A percentile compares a stretch with the other conserved stretches of the same genome.
These are phyloP conservation scores for Haematococcus sp. DNA, from an alignment of 139 green algal species.

Conservation along the genomic window DNA sequence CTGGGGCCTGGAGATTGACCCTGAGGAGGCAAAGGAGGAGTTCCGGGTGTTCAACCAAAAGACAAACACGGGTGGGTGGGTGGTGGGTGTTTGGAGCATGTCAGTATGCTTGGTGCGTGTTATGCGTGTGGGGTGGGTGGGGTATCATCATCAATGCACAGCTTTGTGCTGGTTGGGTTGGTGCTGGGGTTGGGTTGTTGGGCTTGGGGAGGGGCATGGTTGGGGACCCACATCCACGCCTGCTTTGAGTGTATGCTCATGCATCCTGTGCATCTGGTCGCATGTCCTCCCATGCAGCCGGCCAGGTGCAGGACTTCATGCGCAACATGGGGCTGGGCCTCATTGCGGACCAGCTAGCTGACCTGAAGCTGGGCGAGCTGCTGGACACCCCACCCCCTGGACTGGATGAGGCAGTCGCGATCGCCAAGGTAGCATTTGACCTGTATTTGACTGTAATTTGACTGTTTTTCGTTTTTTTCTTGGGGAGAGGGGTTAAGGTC, in stretches of 20 bases:
- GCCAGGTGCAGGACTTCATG: conserved; percentile 77
- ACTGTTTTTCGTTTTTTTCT: too few relatives aligned
- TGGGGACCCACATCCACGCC: too few relatives aligned
- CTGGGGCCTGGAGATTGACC: conserved; percentile 94
- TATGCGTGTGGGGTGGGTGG: too few relatives aligned
- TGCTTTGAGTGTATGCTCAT: too few relatives aligned
- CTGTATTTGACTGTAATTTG: neutral
- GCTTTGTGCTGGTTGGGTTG: too few relatives aligned
- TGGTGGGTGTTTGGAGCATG: too few relatives aligned
- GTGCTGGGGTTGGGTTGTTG: too few relatives aligned
- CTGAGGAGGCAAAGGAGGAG: conserved; percentile 70
- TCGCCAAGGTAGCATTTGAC: conserved; percentile 87
- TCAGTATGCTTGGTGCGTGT: too few relatives aligned
- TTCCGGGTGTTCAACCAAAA: conserved; percentile 47
- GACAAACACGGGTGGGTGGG: conserved; percentile 17
- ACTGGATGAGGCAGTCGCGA: conserved; percentile 91
- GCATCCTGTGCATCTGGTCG: too few relatives aligned
- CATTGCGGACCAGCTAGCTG: conserved; percentile 76
- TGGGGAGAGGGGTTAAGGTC: too few relatives aligned
- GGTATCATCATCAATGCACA: too few relatives aligned
- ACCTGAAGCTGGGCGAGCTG: conserved; percentile 95
- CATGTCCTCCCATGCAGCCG: conserved; percentile 8
- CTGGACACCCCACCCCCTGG: conserved; percentile 95
- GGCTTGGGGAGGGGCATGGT: too few relatives aligned
- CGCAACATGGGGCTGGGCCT: conserved; percentile 76